A percentile compares a stretch with the other conserved stretches of the same genome.
Evolutionary conservation across 2,329 filamentous ascomycete species (phyloP).

Genomic region (Sclerotinia spermophila): DNA sequence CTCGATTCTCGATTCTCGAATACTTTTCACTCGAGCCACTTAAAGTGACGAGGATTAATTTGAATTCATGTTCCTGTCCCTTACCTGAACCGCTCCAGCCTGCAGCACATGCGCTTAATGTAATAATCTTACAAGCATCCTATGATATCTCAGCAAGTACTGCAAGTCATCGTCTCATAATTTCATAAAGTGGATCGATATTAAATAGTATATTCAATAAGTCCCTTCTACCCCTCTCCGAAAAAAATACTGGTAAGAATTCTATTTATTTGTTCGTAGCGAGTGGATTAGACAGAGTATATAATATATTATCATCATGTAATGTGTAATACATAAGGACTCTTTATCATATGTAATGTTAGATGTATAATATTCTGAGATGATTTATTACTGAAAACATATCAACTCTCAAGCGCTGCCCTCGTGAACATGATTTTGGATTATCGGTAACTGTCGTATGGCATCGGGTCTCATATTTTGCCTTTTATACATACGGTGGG

Average conservation of each 20-base stretch:
- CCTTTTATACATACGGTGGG: slow-evolving; percentile 4
- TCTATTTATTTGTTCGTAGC: slow-evolving; percentile 1
- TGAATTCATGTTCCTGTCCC: slow-evolving; percentile 16
- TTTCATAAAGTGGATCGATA: neutral
- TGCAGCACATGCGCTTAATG: slow-evolving; percentile 9
- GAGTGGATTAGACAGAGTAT: neutral
- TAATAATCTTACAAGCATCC: slow-evolving; percentile 1
- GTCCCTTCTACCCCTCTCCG: neutral
- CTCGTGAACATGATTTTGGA: neutral
- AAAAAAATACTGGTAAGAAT: neutral
- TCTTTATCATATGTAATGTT: neutral
- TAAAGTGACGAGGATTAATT: neutral
- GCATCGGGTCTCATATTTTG: neutral
- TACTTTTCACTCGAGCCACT: neutral
- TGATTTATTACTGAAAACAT: neutral
- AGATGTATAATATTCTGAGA: neutral
- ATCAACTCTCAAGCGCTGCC: neutral
- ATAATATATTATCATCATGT: neutral
- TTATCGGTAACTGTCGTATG: neutral
- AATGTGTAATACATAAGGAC: neutral
- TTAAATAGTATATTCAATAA: neutral
- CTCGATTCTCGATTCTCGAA: no score
- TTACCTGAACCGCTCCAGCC: slow-evolving; percentile 17
- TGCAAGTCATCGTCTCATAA: slow-evolving; percentile 10
- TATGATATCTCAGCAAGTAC: slow-evolving; percentile 7